Base-by-base conservation (phyloP, 257 asterid genomes). In the Nicotiana paniculata region DNA sequence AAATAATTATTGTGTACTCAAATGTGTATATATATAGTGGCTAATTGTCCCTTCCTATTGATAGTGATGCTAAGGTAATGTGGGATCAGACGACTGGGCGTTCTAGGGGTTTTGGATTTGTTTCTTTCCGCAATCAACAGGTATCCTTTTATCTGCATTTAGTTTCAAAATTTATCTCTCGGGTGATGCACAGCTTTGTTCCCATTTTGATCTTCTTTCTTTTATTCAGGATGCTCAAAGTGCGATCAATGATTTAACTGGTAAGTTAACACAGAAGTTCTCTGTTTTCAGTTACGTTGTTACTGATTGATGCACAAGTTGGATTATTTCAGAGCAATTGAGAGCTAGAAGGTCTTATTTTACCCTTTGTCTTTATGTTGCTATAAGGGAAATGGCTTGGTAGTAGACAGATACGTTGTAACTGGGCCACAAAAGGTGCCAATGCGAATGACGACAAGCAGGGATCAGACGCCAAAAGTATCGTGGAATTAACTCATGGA, bases 21-120 rank as follows among this genome's bases (percentile, higher is more conserved):
- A 26, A 13, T 74, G 24, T 72, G 21, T 72, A n/a, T 48, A 43
- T 46, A 57, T 46, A 57, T 18, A 21, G 39, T 74, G 62, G 80
- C 63, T 75, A 75, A 75, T 75, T 75, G 17, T 51, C 64, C 62
- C 37, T 51, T 51, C 63, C 63, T 15, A 75, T 53, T 51, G 46
- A 16, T 82, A 95, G 99, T 86, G 98, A 93, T 90, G 99, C 97
- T 37, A 90, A 94, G 90, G 98, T 95, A 76, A 93, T 95, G 97
- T 95, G 98, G 98, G 98, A 95, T 90, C 98, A 95, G 88, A 90
- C 90, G 86, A 95, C 97, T 79, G 97, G 96, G 79, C 98, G 97
- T 58, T 95, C 98, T 48, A 95, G 98, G 91, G 99, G 99, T 6
- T 95, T 88, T 82, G 99, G 99, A 80, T 96, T 96, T 88, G 99